Base-by-base conservation (phyloP, 768 basidiomycete species). In the Collybia nuda region DNA sequence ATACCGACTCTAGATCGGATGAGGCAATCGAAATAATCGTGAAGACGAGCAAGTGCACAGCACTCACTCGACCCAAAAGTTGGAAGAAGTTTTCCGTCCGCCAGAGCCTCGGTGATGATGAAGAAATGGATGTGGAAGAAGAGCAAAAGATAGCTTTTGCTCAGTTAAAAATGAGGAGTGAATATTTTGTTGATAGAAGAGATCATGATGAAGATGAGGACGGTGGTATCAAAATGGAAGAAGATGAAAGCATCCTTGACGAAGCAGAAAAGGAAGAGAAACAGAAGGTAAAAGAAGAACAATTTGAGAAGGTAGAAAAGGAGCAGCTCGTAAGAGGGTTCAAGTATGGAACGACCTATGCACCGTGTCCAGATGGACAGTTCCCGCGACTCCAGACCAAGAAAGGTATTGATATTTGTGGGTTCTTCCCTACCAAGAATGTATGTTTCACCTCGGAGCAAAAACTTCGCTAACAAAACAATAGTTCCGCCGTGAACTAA, bases 261-360 rank as follows among this genome's bases (percentile, higher is more conserved):
- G 23, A 60, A 9, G 62, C 62, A 14, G 50, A 58, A 6, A 69
- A 67, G 11, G 63, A 66, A 15, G 56, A 62, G 19, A 52, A 59
- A 32, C 62, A 69, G 36, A 60, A 66, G 19, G 63, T 64, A 21
- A 71, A 74, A 39, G 66, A 68, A 21, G 66, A 69, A 8, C 65
- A 63, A 14, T 50, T 73, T 21, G 77, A 81, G 59, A 80, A 78
- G 52, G 80, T 90, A 5, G 85, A 90, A 62, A 88, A 87, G 66
- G 88, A 91, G 57, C 79, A 93, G 32, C 81, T 94, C 6, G 74
- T 91, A 19, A 72, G 77, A 56, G 93, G 91, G 1, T 95, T 89
- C 74, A 89, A 90, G 68, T 96, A 97, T 60, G 95, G 95, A 17
- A 79, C 91, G 2, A 88, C 90, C 1, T 94, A 92, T 66, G 88